Base-by-base conservation (phyloP, 2,329 filamentous ascomycete genomes). In the Sarocladium oryzae region DNA sequence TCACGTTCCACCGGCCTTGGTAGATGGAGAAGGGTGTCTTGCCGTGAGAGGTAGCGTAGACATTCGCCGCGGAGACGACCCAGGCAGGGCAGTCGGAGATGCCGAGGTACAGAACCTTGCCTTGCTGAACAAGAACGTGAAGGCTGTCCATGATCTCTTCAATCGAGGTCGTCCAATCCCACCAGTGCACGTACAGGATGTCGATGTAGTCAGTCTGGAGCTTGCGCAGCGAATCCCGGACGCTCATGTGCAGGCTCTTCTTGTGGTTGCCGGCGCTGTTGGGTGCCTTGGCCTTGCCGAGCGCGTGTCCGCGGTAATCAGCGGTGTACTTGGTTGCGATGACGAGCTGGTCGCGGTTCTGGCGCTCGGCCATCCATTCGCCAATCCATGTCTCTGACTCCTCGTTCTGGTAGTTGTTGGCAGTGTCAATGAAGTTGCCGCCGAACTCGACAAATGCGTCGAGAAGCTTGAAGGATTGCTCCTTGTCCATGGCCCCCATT, bases 391-490 rank as follows among this genome's bases (percentile, higher is more conserved):
- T 55, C 54, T 79, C 75, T 0, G 74, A 77, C 55, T 80, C 64
- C 51, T 73, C 73, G 51, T 68, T 53, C 55, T 78, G 70, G 59
- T 78, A 78, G 57, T 68, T 69, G 62, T 70, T 73, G 36, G 72
- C 56, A 1, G 77, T 82, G 58, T 83, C 79, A 57, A 84, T 78
- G 63, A 83, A 82, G 64, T 83, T 83, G 5, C 80, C 80, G 3
- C 79, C 80, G 2, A 70, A 66, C 10, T 69, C 68, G 43, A 69
- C 72, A 62, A 73, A 84, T 52, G 70, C 69, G 55, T 83, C 79
- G 1, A 84, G 69, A 23, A 84, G 69, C 33, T 71, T 69, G 58
- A 81, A 80, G 1, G 73, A 66, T n/a, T 67, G 61, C 40, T 76
- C 72, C 59, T 82, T 80, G 62, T 65, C 65, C 66, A 75, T 76